A percentile compares a stretch with the other conserved stretches of the same genome.
phyloP scores from a whole-genome alignment of 2,329 filamentous ascomycete genomes.

The Diaporthe sp. region DNA sequence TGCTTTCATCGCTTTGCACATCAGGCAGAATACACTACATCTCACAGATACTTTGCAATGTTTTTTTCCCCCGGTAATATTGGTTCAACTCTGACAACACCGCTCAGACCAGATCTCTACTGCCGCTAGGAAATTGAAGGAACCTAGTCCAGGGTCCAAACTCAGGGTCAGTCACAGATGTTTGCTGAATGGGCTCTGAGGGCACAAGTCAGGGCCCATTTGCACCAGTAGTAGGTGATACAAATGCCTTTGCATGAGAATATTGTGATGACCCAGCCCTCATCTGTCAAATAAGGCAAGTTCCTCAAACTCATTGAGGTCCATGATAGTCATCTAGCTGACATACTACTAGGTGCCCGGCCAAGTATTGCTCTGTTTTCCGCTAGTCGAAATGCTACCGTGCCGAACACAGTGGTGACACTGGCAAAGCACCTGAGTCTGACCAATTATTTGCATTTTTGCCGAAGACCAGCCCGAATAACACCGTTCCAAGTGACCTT shows the following conservation, averaged over 20 bases:
- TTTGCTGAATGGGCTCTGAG: neutral
- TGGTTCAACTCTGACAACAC: neutral
- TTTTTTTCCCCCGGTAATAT: neutral
- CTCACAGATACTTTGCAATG: neutral
- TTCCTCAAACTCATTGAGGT: neutral
- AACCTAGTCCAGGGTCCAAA: no score
- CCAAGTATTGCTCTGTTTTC: neutral
- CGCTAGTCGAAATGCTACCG: neutral
- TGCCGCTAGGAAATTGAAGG: neutral
- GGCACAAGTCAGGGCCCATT: neutral
- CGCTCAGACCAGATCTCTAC: neutral
- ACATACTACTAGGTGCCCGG: no score
- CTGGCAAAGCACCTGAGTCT: neutral
- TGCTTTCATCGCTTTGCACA: conserved; percentile 19
- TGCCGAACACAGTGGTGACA: neutral
- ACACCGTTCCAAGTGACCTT: neutral
- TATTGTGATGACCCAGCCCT: neutral
- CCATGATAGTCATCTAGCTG: neutral
- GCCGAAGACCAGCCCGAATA: no score
- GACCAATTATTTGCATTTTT: neutral
- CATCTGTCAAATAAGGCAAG: neutral
- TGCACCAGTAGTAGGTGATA: no score
- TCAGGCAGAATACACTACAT: neutral
- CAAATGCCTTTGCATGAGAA: neutral
- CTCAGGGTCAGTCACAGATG: no score